These are phyloP conservation scores for Dryadomyces sulphureus DNA, from an alignment of 2,329 filamentous ascomycete genomes.

Conservation along the genomic window DNA sequence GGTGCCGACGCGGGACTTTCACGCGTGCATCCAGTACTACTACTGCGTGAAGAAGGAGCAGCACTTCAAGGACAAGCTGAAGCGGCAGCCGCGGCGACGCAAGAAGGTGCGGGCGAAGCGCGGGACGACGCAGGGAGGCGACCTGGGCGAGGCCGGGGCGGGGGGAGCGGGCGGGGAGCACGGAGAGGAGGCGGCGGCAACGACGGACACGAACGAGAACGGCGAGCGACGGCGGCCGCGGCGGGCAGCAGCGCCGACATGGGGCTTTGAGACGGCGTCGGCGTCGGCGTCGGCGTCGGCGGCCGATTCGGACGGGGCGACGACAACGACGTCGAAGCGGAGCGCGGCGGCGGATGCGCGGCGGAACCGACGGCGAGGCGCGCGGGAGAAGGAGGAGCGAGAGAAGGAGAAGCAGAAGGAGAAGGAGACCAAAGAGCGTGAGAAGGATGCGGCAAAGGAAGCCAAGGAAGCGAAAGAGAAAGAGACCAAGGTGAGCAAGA, in stretches of 20 bases:
- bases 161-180: conserved; percentile 20
- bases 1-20: conserved; percentile 54
- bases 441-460: conserved; percentile 17
- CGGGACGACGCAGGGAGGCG: conserved; percentile 42
- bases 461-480: conserved; percentile 19
- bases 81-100: conserved; percentile 44
- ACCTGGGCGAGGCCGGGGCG: conserved; percentile 41
- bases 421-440: conserved; percentile 18
- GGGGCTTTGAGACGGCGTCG: conserved; percentile 42
- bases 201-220: conserved; percentile 37
- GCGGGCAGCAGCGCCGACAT: conserved; percentile 55
- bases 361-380: conserved; percentile 24
- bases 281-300: conserved; percentile 22
- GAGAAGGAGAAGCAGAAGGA: conserved; percentile 18
- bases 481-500: conserved; percentile 22
- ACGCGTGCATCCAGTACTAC: conserved; percentile 73
- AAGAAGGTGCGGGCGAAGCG: conserved; percentile 45
- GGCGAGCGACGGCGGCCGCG: conserved; percentile 46
- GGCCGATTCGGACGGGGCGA: conserved; percentile 23
- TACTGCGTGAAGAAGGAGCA: conserved; percentile 65
- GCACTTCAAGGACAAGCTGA: conserved; percentile 63
- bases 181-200: conserved; percentile 31
- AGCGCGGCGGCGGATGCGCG: conserved; percentile 10
- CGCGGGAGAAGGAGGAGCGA: conserved; percentile 19
- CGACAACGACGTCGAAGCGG: conserved; percentile 36